Conservation (phyloP, 495 filamentous ascomycete genomes). For the Penicillium turbatum region DNA sequence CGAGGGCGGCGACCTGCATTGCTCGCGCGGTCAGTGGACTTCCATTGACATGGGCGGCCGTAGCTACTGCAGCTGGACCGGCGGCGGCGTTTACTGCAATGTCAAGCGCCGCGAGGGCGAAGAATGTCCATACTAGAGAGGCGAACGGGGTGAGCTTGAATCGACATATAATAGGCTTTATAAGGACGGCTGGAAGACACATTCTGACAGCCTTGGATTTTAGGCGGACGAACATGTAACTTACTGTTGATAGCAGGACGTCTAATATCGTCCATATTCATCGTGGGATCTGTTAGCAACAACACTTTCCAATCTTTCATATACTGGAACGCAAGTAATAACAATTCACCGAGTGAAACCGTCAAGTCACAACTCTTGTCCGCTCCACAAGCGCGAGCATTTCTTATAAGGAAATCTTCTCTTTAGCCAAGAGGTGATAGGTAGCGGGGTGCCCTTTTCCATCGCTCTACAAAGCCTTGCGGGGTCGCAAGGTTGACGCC, state of each 20-base stretch:
- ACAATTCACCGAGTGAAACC: not conserved
- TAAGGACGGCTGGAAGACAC: not conserved
- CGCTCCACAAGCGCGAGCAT: not conserved
- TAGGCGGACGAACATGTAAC: not conserved
- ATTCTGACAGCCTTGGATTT: not conserved
- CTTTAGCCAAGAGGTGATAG: not conserved
- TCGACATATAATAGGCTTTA: not conserved
- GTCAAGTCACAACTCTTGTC: too few relatives aligned
- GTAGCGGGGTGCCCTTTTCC: not conserved
- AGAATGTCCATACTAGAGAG: constrained; percentile 14
- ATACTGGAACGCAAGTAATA: not conserved
- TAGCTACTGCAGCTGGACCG: constrained; percentile 17
- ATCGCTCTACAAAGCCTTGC: not conserved
- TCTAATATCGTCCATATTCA: not conserved
- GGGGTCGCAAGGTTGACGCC: not conserved
- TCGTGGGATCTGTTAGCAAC: not conserved
- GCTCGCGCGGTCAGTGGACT: constrained; percentile 10
- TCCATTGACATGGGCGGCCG: constrained; percentile 15
- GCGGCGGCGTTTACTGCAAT: constrained; percentile 17
- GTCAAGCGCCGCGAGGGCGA: constrained; percentile 16
- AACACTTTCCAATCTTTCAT: not conserved
- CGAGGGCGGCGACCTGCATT: constrained; percentile 13
- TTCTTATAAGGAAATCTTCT: not conserved
- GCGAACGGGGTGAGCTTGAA: not conserved
- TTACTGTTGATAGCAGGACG: constrained; percentile 13